phyloP scores from a whole-genome alignment of 495 filamentous ascomycete species.

The Penicillium tannophilum region DNA sequence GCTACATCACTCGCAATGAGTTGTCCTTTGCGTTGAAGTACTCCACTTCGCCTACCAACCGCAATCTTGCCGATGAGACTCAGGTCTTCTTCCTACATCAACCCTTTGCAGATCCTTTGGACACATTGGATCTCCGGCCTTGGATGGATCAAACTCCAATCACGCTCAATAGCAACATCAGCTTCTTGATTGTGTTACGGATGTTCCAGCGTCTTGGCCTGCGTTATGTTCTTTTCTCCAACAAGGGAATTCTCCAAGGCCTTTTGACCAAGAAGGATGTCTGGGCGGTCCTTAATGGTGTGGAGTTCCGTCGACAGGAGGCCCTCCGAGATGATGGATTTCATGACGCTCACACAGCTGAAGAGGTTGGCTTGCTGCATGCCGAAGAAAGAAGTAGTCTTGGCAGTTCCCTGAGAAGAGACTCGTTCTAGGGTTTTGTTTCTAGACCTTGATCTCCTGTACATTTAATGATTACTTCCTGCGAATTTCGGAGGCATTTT shows the following conservation, averaged over 20 bases:
- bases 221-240: constrained; percentile 84
- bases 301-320: constrained; percentile 58
- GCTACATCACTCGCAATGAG: constrained; percentile 93
- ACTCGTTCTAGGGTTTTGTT: constrained; percentile 28
- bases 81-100: constrained; percentile 85
- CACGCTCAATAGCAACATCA: constrained; percentile 74
- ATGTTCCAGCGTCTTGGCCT: constrained; percentile 95
- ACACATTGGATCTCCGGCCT: constrained; percentile 81
- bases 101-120: constrained; percentile 74
- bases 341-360: constrained; percentile 43
- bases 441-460: constrained; percentile 11
- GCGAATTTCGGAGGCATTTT: not conserved
- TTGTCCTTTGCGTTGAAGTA: constrained; percentile 74
- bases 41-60: constrained; percentile 42
- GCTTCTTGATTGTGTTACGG: constrained; percentile 76
- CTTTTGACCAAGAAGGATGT: constrained; percentile 97
- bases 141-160: constrained; percentile 99
- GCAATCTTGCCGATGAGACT: constrained; percentile 65
- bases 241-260: constrained; percentile 79
- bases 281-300: constrained; percentile 88
- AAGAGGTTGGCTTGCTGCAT: constrained; percentile 55
- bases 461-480: not conserved
- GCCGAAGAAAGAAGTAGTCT: constrained; percentile 43
- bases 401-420: constrained; percentile 38
- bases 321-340: constrained; percentile 36